A percentile compares a stretch with the other conserved stretches of the same genome.
phyloP scores from a whole-genome alignment of 2,329 filamentous ascomycete genomes.

The Apiospora saccharicola region DNA sequence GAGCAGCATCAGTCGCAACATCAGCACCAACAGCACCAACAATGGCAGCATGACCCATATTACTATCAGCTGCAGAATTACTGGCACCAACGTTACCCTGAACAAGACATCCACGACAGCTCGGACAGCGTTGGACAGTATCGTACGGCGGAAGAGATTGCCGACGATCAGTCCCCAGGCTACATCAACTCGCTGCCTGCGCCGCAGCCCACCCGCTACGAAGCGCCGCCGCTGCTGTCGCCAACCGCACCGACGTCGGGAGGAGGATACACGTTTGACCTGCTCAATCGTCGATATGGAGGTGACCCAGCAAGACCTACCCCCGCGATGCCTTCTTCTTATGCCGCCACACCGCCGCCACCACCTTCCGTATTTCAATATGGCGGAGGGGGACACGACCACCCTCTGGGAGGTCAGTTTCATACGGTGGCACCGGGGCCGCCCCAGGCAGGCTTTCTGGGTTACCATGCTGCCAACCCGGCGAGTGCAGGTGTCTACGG shows the following conservation, averaged over 20 bases:
- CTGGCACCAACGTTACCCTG: background rate
- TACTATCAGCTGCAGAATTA: background rate
- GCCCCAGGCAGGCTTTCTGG: background rate
- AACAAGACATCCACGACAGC: background rate
- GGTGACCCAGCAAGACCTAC: background rate
- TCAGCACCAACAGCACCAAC: background rate
- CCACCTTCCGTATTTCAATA: background rate
- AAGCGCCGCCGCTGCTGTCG: too few relatives aligned
- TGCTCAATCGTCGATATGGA: background rate
- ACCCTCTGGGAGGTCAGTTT: background rate
- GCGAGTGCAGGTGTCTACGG: background rate
- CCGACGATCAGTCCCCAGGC: background rate
- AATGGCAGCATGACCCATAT: too few relatives aligned
- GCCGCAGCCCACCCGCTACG: background rate
- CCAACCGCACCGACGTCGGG: too few relatives aligned
- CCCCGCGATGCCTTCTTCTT: background rate
- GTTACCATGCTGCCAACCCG: background rate
- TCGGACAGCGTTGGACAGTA: background rate
- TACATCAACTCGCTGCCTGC: background rate
- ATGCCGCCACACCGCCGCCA: background rate
- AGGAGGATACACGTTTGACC: too few relatives aligned
- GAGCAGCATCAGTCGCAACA: background rate
- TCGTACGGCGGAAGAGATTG: background rate
- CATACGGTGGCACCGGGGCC: too few relatives aligned
- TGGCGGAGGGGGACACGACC: too few relatives aligned